These are phyloP conservation scores for Pisolithus microcarpus DNA, from an alignment of 768 basidiomycete genomes.

Conservation along the genomic window DNA sequence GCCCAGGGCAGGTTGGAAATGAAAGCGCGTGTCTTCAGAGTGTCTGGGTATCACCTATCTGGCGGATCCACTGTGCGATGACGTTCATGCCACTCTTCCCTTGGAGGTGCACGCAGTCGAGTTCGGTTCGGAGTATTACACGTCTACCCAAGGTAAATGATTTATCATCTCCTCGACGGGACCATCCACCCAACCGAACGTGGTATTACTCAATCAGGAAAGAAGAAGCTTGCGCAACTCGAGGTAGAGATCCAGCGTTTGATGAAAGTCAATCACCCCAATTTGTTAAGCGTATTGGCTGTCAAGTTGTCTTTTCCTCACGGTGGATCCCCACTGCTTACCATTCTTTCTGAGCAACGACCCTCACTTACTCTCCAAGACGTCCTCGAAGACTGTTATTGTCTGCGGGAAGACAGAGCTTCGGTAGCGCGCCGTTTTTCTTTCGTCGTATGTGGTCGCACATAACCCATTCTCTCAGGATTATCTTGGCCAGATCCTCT, in stretches of 20 bases:
- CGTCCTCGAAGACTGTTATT: conserved; percentile 68
- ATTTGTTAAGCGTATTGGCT: conserved; percentile 61
- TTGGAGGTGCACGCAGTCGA: conserved; percentile 62
- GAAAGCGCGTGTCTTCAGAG: conserved; percentile 31
- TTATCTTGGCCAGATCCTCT: conserved; percentile 66
- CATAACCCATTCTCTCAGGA: conserved; percentile 39
- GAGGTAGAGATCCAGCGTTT: conserved; percentile 61
- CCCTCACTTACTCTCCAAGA: conserved; percentile 63
- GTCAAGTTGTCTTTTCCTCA: conserved; percentile 55
- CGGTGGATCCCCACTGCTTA: conserved; percentile 45
- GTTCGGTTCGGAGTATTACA: conserved; percentile 66
- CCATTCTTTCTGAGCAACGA: conserved; percentile 65
- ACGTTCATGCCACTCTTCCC: conserved; percentile 47
- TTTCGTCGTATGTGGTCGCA: background rate
- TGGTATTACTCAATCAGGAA: conserved; percentile 30
- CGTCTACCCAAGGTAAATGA: conserved; percentile 48
- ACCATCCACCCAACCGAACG: background rate
- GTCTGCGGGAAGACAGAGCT: conserved; percentile 65
- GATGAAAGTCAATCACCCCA: conserved; percentile 50
- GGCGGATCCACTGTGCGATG: conserved; percentile 71
- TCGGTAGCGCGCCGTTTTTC: conserved; percentile 36
- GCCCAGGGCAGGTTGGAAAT: background rate
- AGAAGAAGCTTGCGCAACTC: conserved; percentile 61
- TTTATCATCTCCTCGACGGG: background rate
- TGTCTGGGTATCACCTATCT: conserved; percentile 60